These are phyloP conservation scores for Astraeus odoratus DNA, from an alignment of 768 basidiomycete genomes.

Conservation along the genomic window DNA sequence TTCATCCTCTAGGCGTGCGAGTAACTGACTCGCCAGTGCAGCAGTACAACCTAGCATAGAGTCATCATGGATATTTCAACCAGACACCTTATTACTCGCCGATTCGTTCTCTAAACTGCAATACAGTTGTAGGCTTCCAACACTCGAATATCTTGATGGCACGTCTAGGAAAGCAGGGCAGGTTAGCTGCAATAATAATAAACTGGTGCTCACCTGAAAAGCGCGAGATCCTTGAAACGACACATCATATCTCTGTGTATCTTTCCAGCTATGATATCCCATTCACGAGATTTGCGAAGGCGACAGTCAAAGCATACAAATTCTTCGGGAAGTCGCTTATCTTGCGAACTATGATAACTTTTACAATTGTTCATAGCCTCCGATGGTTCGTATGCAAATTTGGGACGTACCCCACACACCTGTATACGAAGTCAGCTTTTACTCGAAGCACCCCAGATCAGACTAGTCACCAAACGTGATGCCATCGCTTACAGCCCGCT, in stretches of 20 bases:
- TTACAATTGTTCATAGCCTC: neutral
- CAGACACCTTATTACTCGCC: constrained; percentile 35
- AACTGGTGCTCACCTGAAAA: constrained; percentile 52
- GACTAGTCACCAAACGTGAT: constrained; percentile 60
- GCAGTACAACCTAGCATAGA: constrained; percentile 42
- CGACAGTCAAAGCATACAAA: constrained; percentile 78
- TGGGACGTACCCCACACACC: constrained; percentile 34
- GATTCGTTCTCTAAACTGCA: constrained; percentile 53
- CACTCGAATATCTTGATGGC: constrained; percentile 65
- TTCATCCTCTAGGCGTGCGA: constrained; percentile 65
- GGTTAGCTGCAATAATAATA: neutral
- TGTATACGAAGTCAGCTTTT: constrained; percentile 2
- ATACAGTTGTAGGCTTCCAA: constrained; percentile 34
- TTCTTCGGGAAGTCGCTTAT: constrained; percentile 48
- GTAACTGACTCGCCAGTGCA: constrained; percentile 50
- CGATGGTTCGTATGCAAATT: neutral
- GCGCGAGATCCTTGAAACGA: constrained; percentile 61
- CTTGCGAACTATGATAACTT: constrained; percentile 60
- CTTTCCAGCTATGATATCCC: constrained; percentile 60
- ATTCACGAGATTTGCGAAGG: constrained; percentile 55
- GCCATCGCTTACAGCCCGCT: constrained; percentile 67
- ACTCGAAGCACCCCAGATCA: neutral
- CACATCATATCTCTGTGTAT: constrained; percentile 49
- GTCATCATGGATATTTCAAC: constrained; percentile 5
- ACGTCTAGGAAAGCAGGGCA: constrained; percentile 34